Base-by-base conservation (phyloP, 2,329 filamentous ascomycete genomes). In the Tolypocladium pustulatum region DNA sequence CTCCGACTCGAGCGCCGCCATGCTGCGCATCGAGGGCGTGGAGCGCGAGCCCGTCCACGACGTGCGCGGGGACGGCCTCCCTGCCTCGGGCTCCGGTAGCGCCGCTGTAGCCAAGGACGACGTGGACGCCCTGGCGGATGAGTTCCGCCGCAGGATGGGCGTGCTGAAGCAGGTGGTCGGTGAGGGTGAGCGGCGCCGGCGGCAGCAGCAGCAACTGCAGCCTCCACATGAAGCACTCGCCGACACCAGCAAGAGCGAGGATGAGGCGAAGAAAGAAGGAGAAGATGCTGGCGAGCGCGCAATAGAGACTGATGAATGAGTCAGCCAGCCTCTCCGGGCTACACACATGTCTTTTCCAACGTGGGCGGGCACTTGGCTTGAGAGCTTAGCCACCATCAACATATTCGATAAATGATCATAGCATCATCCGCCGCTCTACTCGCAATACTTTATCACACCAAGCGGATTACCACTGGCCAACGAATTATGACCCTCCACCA, bases 111-210 rank as follows among this genome's bases (percentile, higher is more conserved):
- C 62, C 38, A 68, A 71, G 3, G 79, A 82, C 54, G 79, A 84
- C 59, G 80, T 84, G 59, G 72, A 74, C 2, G 71, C 67, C 3
- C 67, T 87, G 46, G 68, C 84, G 2, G 79, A 80, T 20, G 80
- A 84, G 40, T 87, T 87, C 61, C 78, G 82, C 57, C 75, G 74
- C 60, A 76, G 80, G 52, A 84, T 87, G 82, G 71, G 61, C 3
- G 72, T 82, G 25, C 65, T 87, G 61, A 76, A 76, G 56, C 80
- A 73, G 64, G 78, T 85, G 3, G 77, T 83, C 10, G 76, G 76
- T n/a, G 76, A 79, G n/a, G 75, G 76, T 3, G 76, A 80, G 59
- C 75, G 75, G 55, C 74, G 77, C 57, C 71, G 73, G 5, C 38
- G 38, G 41, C n/a, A 55, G 20, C 51, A 60, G 13, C 59, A 55